Evolutionary conservation across 2,329 filamentous ascomycete genomes (phyloP).

Genomic region (Apiospora malaysiana): DNA sequence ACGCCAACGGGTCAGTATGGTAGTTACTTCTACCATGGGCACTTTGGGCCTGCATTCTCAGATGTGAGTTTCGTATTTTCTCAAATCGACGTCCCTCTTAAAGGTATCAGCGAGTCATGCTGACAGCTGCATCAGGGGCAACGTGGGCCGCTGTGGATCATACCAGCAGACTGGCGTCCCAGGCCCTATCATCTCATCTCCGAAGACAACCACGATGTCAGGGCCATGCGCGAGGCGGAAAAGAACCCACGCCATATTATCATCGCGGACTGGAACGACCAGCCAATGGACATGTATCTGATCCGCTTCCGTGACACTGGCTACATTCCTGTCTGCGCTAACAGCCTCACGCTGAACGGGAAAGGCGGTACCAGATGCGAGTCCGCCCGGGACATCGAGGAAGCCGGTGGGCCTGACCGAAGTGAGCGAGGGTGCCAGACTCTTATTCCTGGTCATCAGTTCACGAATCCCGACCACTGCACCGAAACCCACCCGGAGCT

Average conservation of each 20-base stretch:
- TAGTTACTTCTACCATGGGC: slow-evolving; percentile 30
- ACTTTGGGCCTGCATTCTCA: slow-evolving; percentile 30
- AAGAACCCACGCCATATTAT: slow-evolving; percentile 27
- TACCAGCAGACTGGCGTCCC: slow-evolving; percentile 27
- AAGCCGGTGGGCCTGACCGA: slow-evolving; percentile 24
- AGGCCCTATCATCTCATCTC: slow-evolving; percentile 28
- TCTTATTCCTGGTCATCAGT: background rate
- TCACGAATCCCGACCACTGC: slow-evolving; percentile 21
- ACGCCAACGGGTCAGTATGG: slow-evolving; percentile 29
- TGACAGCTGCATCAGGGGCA: slow-evolving; percentile 20
- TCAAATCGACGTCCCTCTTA: background rate
- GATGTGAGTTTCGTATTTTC: slow-evolving; percentile 20
- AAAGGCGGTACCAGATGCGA: slow-evolving; percentile 25
- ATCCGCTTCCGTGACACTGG: slow-evolving; percentile 19
- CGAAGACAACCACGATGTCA: slow-evolving; percentile 20
- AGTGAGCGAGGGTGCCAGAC: slow-evolving; percentile 26
- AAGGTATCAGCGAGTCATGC: background rate
- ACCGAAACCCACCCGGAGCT: slow-evolving; percentile 26
- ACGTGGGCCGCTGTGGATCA: slow-evolving; percentile 29
- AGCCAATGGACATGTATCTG: slow-evolving; percentile 28
- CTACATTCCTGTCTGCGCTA: slow-evolving; percentile 21
- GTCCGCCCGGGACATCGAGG: slow-evolving; percentile 20
- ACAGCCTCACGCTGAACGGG: slow-evolving; percentile 25
- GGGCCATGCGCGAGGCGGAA: slow-evolving; percentile 26
- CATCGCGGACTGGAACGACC: slow-evolving; percentile 30